These are phyloP conservation scores for Mucor indicus DNA, from an alignment of 371 early-diverging fungal species.

Conservation along the genomic window DNA sequence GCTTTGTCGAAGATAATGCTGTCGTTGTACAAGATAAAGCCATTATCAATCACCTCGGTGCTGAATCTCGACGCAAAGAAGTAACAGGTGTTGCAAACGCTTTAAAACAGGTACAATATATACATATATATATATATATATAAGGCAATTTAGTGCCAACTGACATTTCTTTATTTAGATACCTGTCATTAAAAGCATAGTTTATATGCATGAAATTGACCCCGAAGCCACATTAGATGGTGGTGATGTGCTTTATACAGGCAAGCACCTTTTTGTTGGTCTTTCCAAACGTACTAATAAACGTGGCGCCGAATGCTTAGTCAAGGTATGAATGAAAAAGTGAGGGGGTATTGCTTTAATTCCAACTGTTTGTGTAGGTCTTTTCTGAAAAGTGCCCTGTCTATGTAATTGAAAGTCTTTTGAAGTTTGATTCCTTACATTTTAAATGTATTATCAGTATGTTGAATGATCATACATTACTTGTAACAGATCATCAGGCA, in stretches of 20 bases:
- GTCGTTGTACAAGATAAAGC: conserved; percentile 21
- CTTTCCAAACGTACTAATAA: conserved; percentile 32
- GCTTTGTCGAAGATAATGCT: conserved; percentile 39
- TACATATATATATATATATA: too few species aligned
- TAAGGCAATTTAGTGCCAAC: conserved; percentile 10
- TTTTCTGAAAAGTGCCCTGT: conserved; percentile 15
- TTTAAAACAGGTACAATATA: conserved; percentile 10
- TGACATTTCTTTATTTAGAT: conserved; percentile 1
- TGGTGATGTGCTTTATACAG: conserved; percentile 34
- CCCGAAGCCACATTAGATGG: conserved; percentile 31
- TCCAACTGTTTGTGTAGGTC: conserved; percentile 6
- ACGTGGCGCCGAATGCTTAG: conserved; percentile 22
- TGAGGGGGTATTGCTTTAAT: background rate
- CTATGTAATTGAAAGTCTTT: conserved; percentile 15
- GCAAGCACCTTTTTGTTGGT: conserved; percentile 30
- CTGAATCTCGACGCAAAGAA: conserved; percentile 25
- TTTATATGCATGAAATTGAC: conserved; percentile 19
- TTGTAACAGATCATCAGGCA: conserved; percentile 24
- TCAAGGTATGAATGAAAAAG: conserved; percentile 3
- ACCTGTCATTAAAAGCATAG: conserved; percentile 15
- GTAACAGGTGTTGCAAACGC: conserved; percentile 18
- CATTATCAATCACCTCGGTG: conserved; percentile 26
- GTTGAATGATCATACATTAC: conserved; percentile 9
- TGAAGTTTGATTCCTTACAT: conserved; percentile 17
- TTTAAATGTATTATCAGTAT: conserved; percentile 32